Conservation (phyloP, 2,329 filamentous ascomycete genomes). For the Cladophialophora bantiana region DNA sequence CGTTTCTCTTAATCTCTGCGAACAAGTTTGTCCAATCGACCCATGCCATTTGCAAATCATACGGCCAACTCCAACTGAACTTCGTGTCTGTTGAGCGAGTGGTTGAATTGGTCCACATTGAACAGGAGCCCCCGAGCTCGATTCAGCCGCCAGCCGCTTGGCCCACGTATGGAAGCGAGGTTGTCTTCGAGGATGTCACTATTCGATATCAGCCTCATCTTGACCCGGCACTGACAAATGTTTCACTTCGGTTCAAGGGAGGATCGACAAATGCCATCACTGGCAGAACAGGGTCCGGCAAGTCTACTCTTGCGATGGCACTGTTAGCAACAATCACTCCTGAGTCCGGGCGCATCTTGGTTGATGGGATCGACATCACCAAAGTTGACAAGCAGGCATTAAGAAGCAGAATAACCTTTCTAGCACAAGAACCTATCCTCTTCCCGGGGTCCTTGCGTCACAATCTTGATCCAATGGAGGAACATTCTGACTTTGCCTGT, state of each 20-base stretch:
- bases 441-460: conserved; percentile 68
- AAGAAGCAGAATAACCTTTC: conserved; percentile 68
- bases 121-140: conserved; percentile 73
- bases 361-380: conserved; percentile 68
- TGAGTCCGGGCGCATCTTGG: conserved; percentile 62
- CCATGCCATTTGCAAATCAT: conserved; percentile 76
- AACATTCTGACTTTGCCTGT: conserved; percentile 64
- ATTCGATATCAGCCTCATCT: conserved; percentile 81
- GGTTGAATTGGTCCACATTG: conserved; percentile 78
- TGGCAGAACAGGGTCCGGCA: conserved; percentile 80
- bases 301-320: conserved; percentile 74
- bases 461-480: conserved; percentile 68
- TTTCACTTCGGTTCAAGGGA: conserved; percentile 77
- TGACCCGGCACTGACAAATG: conserved; percentile 71
- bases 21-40: conserved; percentile 70
- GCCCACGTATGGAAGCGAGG: conserved; percentile 74
- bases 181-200: conserved; percentile 78
- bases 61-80: conserved; percentile 87
- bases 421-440: conserved; percentile 71
- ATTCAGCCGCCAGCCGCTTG: conserved; percentile 75
- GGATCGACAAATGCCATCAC: conserved; percentile 81
- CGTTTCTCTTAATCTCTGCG: conserved; percentile 80
- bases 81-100: conserved; percentile 90
- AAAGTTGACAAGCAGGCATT: conserved; percentile 66
- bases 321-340: conserved; percentile 65